phyloP scores from a whole-genome alignment of 495 filamentous ascomycete species.

The Glarea lozoyensis region DNA sequence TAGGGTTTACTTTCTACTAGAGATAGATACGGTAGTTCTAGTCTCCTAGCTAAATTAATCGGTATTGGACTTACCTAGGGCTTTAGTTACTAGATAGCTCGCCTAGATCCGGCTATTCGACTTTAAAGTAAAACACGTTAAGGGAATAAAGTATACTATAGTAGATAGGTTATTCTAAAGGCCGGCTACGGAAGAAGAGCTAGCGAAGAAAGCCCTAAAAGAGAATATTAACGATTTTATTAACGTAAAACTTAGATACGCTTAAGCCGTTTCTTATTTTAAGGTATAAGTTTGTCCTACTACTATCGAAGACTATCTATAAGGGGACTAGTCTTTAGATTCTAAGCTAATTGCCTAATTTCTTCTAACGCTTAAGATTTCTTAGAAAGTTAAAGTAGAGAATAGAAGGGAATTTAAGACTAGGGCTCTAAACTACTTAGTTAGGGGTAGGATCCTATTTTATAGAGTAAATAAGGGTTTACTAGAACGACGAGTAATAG shows the following conservation, averaged over 20 bases:
- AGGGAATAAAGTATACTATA: not conserved
- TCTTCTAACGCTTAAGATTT: not conserved
- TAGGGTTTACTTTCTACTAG: constrained; percentile 3
- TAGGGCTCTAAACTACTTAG: not conserved
- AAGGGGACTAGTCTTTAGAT: not conserved
- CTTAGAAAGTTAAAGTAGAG: not conserved
- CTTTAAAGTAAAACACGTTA: constrained; percentile 3
- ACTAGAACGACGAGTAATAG: not conserved
- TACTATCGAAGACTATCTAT: not conserved
- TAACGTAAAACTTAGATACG: not conserved
- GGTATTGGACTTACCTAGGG: not conserved
- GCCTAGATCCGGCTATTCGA: constrained; percentile 5
- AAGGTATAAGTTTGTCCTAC: not conserved
- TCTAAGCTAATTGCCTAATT: not conserved
- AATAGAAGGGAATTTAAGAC: not conserved
- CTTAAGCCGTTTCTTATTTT: not conserved
- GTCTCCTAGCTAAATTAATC: not conserved
- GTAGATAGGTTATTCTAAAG: not conserved
- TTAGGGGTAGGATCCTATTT: not conserved
- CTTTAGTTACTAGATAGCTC: constrained; percentile 3
- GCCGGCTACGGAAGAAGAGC: not conserved
- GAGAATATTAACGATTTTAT: not conserved
- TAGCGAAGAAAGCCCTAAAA: not conserved
- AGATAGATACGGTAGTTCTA: constrained; percentile 1
- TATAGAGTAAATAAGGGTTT: not conserved